These are phyloP conservation scores for Glonium stellatum DNA, from an alignment of 495 filamentous ascomycete species.

Conservation along the genomic window DNA sequence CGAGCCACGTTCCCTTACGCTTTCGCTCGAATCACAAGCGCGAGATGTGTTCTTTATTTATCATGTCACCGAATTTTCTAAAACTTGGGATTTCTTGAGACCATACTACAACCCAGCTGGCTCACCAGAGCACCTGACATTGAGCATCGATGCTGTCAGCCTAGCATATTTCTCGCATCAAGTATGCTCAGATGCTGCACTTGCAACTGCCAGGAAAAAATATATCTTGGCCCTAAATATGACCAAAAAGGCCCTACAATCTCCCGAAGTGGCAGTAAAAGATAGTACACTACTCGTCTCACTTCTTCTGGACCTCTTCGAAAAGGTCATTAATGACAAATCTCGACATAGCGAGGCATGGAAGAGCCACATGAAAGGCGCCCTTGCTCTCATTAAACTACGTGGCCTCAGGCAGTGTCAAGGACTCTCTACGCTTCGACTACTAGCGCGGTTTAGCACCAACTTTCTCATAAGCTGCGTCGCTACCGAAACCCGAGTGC, in stretches of 20 bases:
- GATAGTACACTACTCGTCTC: not conserved
- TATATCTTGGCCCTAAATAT: not conserved
- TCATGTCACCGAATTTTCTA: not conserved
- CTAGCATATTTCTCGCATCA: not conserved
- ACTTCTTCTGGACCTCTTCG: slow-evolving; percentile 1
- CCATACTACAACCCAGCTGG: not conserved
- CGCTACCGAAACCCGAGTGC: slow-evolving; percentile 14
- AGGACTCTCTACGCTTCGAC: slow-evolving; percentile 9
- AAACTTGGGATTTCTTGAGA: not conserved
- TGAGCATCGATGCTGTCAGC: not conserved
- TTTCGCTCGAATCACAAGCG: not conserved
- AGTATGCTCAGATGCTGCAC: not conserved
- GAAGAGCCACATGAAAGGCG: slow-evolving; percentile 30
- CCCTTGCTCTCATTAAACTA: slow-evolving; percentile 31
- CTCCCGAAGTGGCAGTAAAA: not conserved
- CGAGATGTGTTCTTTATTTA: not conserved
- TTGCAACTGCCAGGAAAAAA: not conserved
- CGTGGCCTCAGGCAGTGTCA: slow-evolving; percentile 21
- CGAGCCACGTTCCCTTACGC: not conserved
- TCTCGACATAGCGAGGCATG: not conserved
- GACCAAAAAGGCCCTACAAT: not conserved
- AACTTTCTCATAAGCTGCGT: slow-evolving; percentile 30
- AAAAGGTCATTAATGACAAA: not conserved
- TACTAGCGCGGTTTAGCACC: slow-evolving; percentile 24
- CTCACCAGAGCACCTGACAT: not conserved